Percentiles rank a stretch among this genome's conserved stretches.
Evolutionary conservation across 495 filamentous ascomycete species (phyloP).

Genomic region (Penicillium salamii): DNA sequence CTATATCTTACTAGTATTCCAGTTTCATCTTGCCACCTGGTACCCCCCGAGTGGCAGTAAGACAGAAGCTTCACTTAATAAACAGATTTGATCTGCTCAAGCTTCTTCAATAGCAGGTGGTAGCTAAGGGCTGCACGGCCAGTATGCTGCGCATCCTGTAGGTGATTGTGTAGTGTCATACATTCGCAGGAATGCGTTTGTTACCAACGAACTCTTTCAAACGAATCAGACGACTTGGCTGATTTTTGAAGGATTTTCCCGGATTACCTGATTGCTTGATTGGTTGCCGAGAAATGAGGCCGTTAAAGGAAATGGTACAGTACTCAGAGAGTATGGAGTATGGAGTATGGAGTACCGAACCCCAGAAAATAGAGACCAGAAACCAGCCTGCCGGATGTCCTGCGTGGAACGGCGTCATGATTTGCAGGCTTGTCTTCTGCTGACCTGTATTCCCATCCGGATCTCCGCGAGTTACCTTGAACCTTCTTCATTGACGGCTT

Average conservation of each 20-base stretch:
- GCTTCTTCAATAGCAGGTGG: too few relatives aligned
- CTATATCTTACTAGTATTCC: conserved; percentile 4
- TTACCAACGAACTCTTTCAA: conserved; percentile 6
- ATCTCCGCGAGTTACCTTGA: not conserved
- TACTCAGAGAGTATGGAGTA: too few relatives aligned
- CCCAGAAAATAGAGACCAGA: not conserved
- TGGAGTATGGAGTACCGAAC: too few relatives aligned
- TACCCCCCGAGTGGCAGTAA: conserved; percentile 18
- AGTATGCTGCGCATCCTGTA: conserved; percentile 21
- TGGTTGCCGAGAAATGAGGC: not conserved
- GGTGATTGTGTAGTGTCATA: conserved; percentile 20
- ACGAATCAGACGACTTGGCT: conserved; percentile 9
- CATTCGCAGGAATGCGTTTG: conserved; percentile 13
- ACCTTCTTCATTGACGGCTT: not conserved
- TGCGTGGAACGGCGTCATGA: not conserved
- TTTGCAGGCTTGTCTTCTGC: not conserved
- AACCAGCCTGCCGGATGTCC: not conserved
- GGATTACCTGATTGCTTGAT: too few relatives aligned
- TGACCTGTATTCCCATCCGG: not conserved
- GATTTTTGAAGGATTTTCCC: too few relatives aligned
- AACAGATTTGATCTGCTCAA: too few relatives aligned
- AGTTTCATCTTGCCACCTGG: conserved; percentile 16
- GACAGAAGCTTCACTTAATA: conserved; percentile 8
- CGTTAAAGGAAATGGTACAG: not conserved
- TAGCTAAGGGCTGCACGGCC: conserved; percentile 8